Base-by-base conservation (phyloP, 1,284 basidiomycete genomes). In the Porogramme epimiltina region DNA sequence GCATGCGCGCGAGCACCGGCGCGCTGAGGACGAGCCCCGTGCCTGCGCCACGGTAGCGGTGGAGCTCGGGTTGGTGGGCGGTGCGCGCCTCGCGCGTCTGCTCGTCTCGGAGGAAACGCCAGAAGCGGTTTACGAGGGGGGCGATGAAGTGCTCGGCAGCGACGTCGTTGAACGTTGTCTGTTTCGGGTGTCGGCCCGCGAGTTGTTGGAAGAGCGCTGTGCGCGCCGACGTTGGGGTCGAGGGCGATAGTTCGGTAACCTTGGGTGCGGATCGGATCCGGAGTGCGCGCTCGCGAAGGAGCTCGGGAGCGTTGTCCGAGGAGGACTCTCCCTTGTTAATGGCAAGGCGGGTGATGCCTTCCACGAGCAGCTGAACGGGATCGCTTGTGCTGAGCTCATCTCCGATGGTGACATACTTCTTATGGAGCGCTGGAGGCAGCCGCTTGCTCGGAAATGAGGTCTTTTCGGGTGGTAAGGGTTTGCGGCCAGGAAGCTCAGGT, bases 41-140 rank as follows among this genome's bases (percentile, higher is more conserved):
- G 4, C 93, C 93, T 0, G 87, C 84, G 2, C 87, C 80, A 38
- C 77, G 77, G 62, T 91, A 92, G 45, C 74, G 77, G 47, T 75
- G 74, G 40, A 81, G 65, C 37, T 69, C 73, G 45, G 72, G 69
- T 47, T 65, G 67, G 47, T 77, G 74, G 0, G 81, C 71, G 2
- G 85, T 88, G 41, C 89, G 79, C 42, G 81, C 78, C 63, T 93
- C 90, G 25, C 89, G 79, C 8, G 80, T 78, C 58, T 89, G 82
- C 62, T 91, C 86, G 62, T 95, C 91, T 15, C 89, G 82, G 39
- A 95, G 80, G 70, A 93, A 91, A n/a, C 81, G 66, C 91, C 93
- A 96, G 70, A 98, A 96, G 8, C 88, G 84, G 62, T 93, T 91
- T 66, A 98, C 80, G 26, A 98, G 74, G 0, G 96, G 96, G 49